Percentiles rank a stretch among this genome's conserved stretches.
Conservation (phyloP, 2,329 filamentous ascomycete genomes). For the Alternaria metachromatica region DNA sequence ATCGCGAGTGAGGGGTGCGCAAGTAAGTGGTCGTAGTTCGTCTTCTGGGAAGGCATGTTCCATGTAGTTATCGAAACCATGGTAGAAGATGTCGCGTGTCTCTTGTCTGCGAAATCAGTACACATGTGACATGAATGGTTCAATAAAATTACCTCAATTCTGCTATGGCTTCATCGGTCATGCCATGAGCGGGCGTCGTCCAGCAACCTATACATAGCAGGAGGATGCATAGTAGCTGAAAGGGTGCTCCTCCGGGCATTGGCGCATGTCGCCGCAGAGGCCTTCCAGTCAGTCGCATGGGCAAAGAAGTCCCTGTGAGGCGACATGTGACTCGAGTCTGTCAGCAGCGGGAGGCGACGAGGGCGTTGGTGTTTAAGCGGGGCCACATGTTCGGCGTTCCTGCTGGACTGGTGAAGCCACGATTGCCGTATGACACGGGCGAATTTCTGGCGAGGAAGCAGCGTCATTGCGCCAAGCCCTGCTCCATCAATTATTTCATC, state of each 20-base stretch:
- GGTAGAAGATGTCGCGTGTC: conserved; percentile 82
- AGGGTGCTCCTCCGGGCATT: conserved; percentile 28
- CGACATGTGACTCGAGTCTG: conserved; percentile 42
- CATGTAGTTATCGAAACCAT: conserved; percentile 97
- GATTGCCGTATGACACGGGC: conserved; percentile 15
- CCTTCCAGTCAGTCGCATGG: conserved; percentile 47
- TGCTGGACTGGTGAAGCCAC: conserved; percentile 15
- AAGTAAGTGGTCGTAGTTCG: conserved; percentile 87
- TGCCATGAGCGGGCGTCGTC: conserved; percentile 48
- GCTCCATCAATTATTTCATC: conserved; percentile 32
- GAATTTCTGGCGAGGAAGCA: conserved; percentile 11
- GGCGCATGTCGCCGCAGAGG: conserved; percentile 35
- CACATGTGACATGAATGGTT: not conserved
- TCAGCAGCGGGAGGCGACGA: not conserved
- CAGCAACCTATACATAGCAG: conserved; percentile 41
- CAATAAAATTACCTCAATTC: conserved; percentile 42
- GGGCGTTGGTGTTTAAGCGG: conserved; percentile 1
- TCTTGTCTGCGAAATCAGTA: conserved; percentile 49
- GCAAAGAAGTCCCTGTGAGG: conserved; percentile 34
- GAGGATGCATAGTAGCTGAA: conserved; percentile 40
- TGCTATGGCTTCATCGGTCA: conserved; percentile 53
- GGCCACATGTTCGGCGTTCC: conserved; percentile 8
- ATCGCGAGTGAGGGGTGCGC: conserved; percentile 83
- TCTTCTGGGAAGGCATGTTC: conserved; percentile 93
- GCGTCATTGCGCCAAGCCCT: conserved; percentile 21